Conservation (phyloP, 345 rosid genomes). For the Mangifera indica region DNA sequence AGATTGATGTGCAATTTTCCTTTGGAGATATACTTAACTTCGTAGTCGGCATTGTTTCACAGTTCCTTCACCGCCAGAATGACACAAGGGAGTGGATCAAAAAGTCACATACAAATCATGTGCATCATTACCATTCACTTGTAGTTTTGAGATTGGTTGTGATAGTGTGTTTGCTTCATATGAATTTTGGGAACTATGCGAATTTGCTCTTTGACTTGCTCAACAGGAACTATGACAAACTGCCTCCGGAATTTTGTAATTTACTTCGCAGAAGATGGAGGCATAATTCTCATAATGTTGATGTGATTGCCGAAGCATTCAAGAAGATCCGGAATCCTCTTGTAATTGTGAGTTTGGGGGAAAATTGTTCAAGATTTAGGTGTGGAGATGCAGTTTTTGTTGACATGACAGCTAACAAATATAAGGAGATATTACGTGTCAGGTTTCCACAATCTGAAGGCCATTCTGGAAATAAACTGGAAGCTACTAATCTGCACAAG, state of each 20-base stretch:
- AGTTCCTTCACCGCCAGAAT: constrained; percentile 12
- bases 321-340: too few relatives aligned
- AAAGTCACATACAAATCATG: constrained; percentile 14
- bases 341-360: constrained; percentile 18
- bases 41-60: not conserved
- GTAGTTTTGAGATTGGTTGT: constrained; percentile 37
- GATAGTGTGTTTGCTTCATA: constrained; percentile 28
- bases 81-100: constrained; percentile 35
- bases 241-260: constrained; percentile 25
- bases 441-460: constrained; percentile 23
- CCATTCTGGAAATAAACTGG: not conserved
- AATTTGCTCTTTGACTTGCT: constrained; percentile 24
- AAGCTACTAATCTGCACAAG: not conserved
- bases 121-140: constrained; percentile 10
- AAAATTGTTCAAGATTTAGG: not conserved
- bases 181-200: constrained; percentile 28
- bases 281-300: too few relatives aligned
- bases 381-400: constrained; percentile 28
- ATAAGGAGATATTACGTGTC: constrained; percentile 23
- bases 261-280: too few relatives aligned
- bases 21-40: constrained; percentile 5
- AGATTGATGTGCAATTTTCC: not conserved
- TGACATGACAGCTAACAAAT: constrained; percentile 29
- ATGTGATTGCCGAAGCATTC: too few relatives aligned
- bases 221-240: not conserved